Base-by-base conservation (phyloP, 106 monocot genomes). In the Dendrobium catenatum region DNA sequence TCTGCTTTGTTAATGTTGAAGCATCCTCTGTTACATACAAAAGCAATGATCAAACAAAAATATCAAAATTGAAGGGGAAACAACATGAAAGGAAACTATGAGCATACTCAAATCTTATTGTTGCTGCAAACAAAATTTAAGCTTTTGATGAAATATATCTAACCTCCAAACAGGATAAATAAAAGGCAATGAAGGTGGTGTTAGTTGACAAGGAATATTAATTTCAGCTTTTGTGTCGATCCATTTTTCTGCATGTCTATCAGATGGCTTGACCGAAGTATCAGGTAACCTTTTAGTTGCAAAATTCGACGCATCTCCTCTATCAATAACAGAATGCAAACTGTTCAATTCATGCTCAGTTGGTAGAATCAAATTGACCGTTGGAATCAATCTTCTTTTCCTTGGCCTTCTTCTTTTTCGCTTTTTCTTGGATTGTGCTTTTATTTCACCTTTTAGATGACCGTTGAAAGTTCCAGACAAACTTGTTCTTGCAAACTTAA, bases 111-210 rank as follows among this genome's bases (percentile, higher is more conserved):
- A 51, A 40, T 72, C 37, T 74, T 74, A 42, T 20, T 31, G 11
- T 70, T n/a, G 17, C 43, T 15, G 8, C 42, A 20, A 19, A n/a
- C n/a, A 74, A 42, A 0, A 74, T 20, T 27, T 31, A 31, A 15
- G 37, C 27, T 3, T 37, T 68, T 26, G 68, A 74, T 33, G 68
- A 41, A 47, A 78, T 76, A 31, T 0, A 24, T 76, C 70, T 70
- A 75, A 83, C 83, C 83, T 84, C 83, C 83, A 84, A 73, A 49
- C 55, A 79, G 15, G 56, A 84, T 31, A 1, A 73, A 58, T 2
- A 73, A 84, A 27, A 37, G 79, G 74, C 13, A 55, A 31, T 19
- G 59, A 79, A 74, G 29, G 73, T 9, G 13, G 29, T 77, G 41
- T 18, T 8, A 19, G 59, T 11, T 43, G 26, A 22, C 46, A 82